Conservation (phyloP, 768 basidiomycete species). For the Pluteus cervinus region DNA sequence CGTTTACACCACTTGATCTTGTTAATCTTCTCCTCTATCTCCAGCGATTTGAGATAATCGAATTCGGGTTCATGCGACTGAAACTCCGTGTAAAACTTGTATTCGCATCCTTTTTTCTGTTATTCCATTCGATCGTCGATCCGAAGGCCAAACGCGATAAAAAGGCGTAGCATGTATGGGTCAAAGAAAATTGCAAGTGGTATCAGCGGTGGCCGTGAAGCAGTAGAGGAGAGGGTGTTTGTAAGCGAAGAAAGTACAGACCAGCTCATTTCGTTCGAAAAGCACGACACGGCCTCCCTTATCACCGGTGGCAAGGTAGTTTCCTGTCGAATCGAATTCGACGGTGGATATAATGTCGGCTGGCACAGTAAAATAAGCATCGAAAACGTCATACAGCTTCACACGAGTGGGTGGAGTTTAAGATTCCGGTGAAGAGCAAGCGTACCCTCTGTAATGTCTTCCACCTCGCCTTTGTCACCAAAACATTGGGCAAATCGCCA, state of each 20-base stretch:
- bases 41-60: conserved; percentile 98
- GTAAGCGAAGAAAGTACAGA: conserved; percentile 25
- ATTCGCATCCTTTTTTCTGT: conserved; percentile 99
- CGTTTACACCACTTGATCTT: conserved; percentile 99
- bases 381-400: conserved; percentile 6
- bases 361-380: conserved; percentile 29
- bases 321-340: conserved; percentile 99
- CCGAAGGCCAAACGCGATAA: conserved; percentile 23
- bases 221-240: conserved; percentile 8
- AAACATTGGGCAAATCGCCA: conserved; percentile 99
- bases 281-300: conserved; percentile 98
- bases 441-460: conserved; percentile 98
- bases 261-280: conserved; percentile 97
- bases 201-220: conserved; percentile 3
- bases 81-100: conserved; percentile 99
- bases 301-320: conserved; percentile 99
- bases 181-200: conserved; percentile 2
- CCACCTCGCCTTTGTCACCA: conserved; percentile 98
- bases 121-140: conserved; percentile 10
- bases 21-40: conserved; percentile 99
- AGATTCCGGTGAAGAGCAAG: conserved; percentile 8
- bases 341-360: conserved; percentile 99
- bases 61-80: conserved; percentile 99
- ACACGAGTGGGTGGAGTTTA: neutral
- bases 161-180: conserved; percentile 10